Conservation (phyloP, 768 basidiomycete genomes). For the Hebeloma cylindrosporum region DNA sequence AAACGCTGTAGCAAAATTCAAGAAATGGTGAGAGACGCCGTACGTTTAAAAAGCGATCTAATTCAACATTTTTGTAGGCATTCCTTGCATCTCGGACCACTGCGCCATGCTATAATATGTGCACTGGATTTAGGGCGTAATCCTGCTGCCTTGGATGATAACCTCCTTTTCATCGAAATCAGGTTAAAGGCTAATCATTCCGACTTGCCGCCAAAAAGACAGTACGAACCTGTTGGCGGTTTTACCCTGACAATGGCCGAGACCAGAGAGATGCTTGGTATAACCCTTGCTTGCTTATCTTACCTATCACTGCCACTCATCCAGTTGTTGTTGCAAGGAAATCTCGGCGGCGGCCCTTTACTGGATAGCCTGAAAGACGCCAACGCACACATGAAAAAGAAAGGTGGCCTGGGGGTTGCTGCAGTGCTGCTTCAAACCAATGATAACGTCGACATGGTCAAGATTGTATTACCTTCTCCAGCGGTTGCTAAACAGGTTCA, state of each 20-base stretch:
- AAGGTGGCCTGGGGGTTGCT: slow-evolving; percentile 24
- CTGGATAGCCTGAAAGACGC: slow-evolving; percentile 22
- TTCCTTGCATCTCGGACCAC: slow-evolving; percentile 22
- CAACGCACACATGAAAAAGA: slow-evolving; percentile 23
- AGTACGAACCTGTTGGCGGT: slow-evolving; percentile 19
- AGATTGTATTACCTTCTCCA: slow-evolving; percentile 24
- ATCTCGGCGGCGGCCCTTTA: slow-evolving; percentile 15
- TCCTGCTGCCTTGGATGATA: slow-evolving; percentile 20
- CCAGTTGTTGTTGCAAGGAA: slow-evolving; percentile 8
- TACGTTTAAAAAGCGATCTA: not conserved
- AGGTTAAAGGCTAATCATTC: slow-evolving; percentile 19
- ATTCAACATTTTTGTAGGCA: slow-evolving; percentile 20
- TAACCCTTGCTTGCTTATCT: not conserved
- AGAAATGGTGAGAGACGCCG: slow-evolving; percentile 23
- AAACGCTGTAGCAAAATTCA: slow-evolving; percentile 22
- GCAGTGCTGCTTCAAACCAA: slow-evolving; percentile 21
- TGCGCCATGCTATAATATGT: slow-evolving; percentile 27
- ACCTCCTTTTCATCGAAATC: slow-evolving; percentile 24
- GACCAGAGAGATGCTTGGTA: slow-evolving; percentile 22
- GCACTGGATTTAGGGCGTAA: slow-evolving; percentile 26
- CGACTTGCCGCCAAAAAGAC: slow-evolving; percentile 17
- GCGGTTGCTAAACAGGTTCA: slow-evolving; percentile 18
- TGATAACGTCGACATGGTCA: slow-evolving; percentile 23
- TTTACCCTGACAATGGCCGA: slow-evolving; percentile 25
- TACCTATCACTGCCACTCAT: not conserved